Conservation (phyloP, 129 eudicot species). For the Chrysanthemum seticuspe region DNA sequence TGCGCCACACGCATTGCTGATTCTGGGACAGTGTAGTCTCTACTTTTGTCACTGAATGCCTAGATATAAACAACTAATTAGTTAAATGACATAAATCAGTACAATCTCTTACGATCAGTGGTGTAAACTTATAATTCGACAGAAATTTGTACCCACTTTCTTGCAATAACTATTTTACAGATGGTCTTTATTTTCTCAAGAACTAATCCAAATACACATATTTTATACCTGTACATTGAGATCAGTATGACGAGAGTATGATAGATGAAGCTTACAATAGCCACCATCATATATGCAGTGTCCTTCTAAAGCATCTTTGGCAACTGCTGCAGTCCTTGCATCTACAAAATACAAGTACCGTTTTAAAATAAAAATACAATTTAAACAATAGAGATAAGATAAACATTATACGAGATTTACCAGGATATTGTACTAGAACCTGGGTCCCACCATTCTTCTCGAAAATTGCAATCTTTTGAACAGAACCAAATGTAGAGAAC, state of each 20-base stretch:
- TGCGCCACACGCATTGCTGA: too few relatives aligned
- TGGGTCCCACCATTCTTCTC: slow-evolving; percentile 97
- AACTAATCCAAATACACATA: too few relatives aligned
- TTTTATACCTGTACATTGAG: slow-evolving; percentile 74
- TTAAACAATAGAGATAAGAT: too few relatives aligned
- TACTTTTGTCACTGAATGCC: slow-evolving; percentile 70
- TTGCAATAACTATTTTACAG: slow-evolving; percentile 23
- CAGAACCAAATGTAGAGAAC: slow-evolving; percentile 87
- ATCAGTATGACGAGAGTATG: slow-evolving; percentile 97
- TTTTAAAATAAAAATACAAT: too few relatives aligned
- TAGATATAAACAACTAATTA: slow-evolving; percentile 9
- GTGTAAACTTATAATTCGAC: slow-evolving; percentile 4
- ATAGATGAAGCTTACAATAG: slow-evolving; percentile 88
- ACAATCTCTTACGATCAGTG: neutral
- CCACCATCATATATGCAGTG: slow-evolving; percentile 99
- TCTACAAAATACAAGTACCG: slow-evolving; percentile 41
- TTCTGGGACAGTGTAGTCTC: slow-evolving; percentile 60
- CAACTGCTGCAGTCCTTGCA: slow-evolving; percentile 84
- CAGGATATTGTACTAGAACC: slow-evolving; percentile 77
- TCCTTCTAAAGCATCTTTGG: slow-evolving; percentile 92
- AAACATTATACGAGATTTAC: neutral
- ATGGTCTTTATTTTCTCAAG: too few relatives aligned
- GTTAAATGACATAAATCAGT: neutral
- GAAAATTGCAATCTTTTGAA: slow-evolving; percentile 93
- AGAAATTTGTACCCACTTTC: slow-evolving; percentile 17